Conservation (phyloP, 1,139 yeast genomes). For the Sugiyamaella japonica region DNA sequence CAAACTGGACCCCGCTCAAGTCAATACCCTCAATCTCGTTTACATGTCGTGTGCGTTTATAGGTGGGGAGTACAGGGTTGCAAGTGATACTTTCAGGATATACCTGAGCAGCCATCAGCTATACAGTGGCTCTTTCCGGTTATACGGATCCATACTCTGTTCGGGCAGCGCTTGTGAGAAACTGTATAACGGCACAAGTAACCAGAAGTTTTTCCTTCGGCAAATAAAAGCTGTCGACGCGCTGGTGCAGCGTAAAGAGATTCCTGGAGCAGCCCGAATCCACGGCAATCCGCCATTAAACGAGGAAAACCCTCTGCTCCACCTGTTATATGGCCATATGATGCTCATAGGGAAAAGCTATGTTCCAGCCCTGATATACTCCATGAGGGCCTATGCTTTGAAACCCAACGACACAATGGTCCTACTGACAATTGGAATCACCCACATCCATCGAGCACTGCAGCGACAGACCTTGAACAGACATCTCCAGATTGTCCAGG, state of each 20-base stretch:
- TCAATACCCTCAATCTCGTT: conserved; percentile 60
- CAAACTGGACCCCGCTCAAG: conserved; percentile 31
- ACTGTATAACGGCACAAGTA: conserved; percentile 70
- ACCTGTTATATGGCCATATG: conserved; percentile 75
- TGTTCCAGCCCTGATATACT: conserved; percentile 67
- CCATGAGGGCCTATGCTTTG: conserved; percentile 50
- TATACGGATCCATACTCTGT: conserved; percentile 67
- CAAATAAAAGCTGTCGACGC: conserved; percentile 89
- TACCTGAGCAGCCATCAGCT: conserved; percentile 72
- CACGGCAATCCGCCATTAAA: conserved; percentile 46
- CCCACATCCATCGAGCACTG: conserved; percentile 89
- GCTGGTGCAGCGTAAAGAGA: conserved; percentile 50
- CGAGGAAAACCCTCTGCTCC: conserved; percentile 64
- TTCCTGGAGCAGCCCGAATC: conserved; percentile 78
- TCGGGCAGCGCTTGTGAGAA: conserved; percentile 62
- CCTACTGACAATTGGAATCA: conserved; percentile 69
- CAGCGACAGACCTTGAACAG: conserved; percentile 85
- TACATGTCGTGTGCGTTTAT: conserved; percentile 65
- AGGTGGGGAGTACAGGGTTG: conserved; percentile 52
- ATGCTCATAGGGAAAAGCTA: conserved; percentile 83
- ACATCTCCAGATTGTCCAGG: conserved; percentile 85
- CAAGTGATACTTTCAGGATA: conserved; percentile 59
- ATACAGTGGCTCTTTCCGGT: conserved; percentile 62
- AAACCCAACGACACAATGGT: conserved; percentile 74
- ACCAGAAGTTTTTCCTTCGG: conserved; percentile 85